A percentile compares a stretch with the other conserved stretches of the same genome.
Conservation (phyloP, 2,329 filamentous ascomycete genomes). For the Chaetomium globosum region DNA sequence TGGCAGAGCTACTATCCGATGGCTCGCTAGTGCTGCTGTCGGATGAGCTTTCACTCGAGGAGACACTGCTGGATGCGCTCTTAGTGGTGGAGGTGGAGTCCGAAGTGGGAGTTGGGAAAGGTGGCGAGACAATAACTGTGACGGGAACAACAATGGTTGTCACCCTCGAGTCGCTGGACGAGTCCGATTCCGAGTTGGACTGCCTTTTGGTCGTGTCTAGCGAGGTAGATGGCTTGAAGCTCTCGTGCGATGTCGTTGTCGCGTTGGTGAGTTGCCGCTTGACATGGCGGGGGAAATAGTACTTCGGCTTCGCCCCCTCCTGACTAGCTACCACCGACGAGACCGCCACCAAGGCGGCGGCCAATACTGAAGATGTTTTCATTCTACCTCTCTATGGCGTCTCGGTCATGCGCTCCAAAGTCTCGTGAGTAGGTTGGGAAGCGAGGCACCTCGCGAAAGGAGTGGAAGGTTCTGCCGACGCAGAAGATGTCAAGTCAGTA, state of each 20-base stretch:
- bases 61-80: neutral
- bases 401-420: slow-evolving; percentile 28
- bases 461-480: slow-evolving; percentile 29
- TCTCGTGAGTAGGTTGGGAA: slow-evolving; percentile 15
- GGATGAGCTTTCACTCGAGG: slow-evolving; percentile 8
- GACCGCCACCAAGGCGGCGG: slow-evolving; percentile 54
- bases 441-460: slow-evolving; percentile 17
- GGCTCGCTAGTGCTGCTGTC: neutral
- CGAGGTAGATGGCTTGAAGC: slow-evolving; percentile 9
- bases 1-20: slow-evolving; percentile 11
- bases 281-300: slow-evolving; percentile 61
- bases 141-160: slow-evolving; percentile 18
- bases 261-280: slow-evolving; percentile 54
- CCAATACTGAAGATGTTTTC: slow-evolving; percentile 54
- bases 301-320: slow-evolving; percentile 51
- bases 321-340: slow-evolving; percentile 49
- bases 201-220: slow-evolving; percentile 22
- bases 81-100: neutral
- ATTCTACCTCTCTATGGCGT: slow-evolving; percentile 45
- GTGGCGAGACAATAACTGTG: slow-evolving; percentile 19
- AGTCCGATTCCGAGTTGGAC: slow-evolving; percentile 4
- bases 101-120: slow-evolving; percentile 10
- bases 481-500: slow-evolving; percentile 33
- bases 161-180: slow-evolving; percentile 12
- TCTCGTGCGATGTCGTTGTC: slow-evolving; percentile 43